Conservation (phyloP, 805 yeast species). For the Torulaspora delbrueckii region DNA sequence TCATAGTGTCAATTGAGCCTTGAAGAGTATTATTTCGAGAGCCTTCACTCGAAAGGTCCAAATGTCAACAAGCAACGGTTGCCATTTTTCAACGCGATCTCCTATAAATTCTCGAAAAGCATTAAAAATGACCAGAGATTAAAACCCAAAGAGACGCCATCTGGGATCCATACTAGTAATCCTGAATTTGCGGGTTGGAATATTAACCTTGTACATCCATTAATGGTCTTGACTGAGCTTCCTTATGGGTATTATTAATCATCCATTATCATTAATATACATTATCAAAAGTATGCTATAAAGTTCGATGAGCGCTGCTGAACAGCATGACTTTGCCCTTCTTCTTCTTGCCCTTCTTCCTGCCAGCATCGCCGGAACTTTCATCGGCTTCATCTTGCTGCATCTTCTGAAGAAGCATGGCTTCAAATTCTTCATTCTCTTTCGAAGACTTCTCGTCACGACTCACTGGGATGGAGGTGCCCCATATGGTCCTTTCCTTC, state of each 20-base stretch:
- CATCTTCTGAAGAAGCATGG: constrained; percentile 49
- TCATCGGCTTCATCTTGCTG: constrained; percentile 38
- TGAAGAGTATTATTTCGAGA: too few species aligned
- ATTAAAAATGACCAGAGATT: background rate
- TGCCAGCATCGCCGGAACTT: constrained; percentile 11
- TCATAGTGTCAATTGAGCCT: constrained; percentile 33
- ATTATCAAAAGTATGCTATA: constrained; percentile 6
- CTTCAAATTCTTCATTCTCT: constrained; percentile 45
- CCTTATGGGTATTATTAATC: background rate
- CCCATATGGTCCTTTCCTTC: constrained; percentile 66
- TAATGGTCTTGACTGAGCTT: background rate
- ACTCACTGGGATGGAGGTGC: constrained; percentile 44
- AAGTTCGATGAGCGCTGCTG: constrained; percentile 21
- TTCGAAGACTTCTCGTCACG: constrained; percentile 36
- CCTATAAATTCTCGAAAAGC: constrained; percentile 4
- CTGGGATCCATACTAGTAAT: background rate
- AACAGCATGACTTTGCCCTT: constrained; percentile 35
- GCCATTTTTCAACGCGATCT: constrained; percentile 8
- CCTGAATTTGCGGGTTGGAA: too few species aligned
- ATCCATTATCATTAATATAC: background rate
- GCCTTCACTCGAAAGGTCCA: background rate
- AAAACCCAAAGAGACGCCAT: background rate
- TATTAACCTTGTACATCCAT: too few species aligned
- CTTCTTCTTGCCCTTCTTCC: constrained; percentile 44
- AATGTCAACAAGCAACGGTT: constrained; percentile 1